Evolutionary conservation across 1,284 basidiomycete genomes (phyloP).

Genomic region (Melampsora larici-populina): DNA sequence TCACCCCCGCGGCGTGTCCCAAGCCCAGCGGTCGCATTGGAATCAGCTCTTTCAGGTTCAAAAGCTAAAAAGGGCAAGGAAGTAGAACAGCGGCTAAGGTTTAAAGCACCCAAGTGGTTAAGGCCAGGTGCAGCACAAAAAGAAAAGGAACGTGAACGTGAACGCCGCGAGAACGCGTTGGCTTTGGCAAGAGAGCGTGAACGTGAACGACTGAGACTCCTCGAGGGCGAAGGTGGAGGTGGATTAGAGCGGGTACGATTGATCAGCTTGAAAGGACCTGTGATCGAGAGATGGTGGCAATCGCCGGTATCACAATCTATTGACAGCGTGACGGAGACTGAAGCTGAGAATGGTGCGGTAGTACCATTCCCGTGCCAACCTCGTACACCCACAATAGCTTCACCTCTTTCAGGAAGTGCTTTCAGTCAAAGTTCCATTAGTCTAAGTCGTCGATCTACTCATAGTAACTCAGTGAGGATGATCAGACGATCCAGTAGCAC

Average conservation of each 20-base stretch:
- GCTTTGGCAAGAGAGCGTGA: conserved; percentile 35
- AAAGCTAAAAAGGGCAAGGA: conserved; percentile 44
- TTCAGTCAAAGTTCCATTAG: conserved; percentile 25
- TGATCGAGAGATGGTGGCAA: conserved; percentile 43
- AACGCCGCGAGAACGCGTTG: conserved; percentile 36
- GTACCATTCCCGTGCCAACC: conserved; percentile 29
- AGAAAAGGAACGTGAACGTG: conserved; percentile 38
- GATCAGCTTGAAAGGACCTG: conserved; percentile 42
- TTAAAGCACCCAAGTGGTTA: conserved; percentile 43
- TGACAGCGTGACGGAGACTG: neutral
- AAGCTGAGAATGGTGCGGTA: neutral
- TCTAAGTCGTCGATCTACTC: conserved; percentile 32
- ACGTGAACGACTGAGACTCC: conserved; percentile 31
- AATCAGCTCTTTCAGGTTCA: conserved; percentile 43
- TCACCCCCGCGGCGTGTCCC: conserved; percentile 10
- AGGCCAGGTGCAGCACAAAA: conserved; percentile 36
- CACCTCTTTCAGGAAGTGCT: conserved; percentile 21
- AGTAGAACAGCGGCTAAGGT: conserved; percentile 40
- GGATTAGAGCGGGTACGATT: conserved; percentile 36
- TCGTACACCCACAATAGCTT: conserved; percentile 31
- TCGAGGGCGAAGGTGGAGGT: conserved; percentile 20
- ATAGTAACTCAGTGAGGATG: conserved; percentile 30
- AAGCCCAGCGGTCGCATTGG: conserved; percentile 5
- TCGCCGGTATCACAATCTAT: neutral
- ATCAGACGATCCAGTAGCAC: conserved; percentile 33